These are phyloP conservation scores for Stropharia rugosoannulata DNA, from an alignment of 768 basidiomycete genomes.

Conservation along the genomic window DNA sequence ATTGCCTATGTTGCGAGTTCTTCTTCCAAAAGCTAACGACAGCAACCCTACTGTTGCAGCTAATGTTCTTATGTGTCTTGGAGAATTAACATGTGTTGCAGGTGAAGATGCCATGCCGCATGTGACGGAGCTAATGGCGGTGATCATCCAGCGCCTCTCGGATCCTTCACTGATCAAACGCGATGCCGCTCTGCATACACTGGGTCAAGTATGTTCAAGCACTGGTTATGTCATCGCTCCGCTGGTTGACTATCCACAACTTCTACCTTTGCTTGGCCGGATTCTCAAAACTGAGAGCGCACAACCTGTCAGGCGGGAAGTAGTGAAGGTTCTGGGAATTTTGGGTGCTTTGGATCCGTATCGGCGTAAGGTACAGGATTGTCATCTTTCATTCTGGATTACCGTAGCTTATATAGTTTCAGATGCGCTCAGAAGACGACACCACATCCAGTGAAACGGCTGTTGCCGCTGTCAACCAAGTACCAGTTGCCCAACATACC, in stretches of 20 bases:
- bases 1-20: slow-evolving; percentile 88
- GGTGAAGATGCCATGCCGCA: slow-evolving; percentile 88
- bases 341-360: slow-evolving; percentile 97
- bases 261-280: slow-evolving; percentile 81
- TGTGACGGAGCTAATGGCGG: slow-evolving; percentile 84
- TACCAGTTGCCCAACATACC: slow-evolving; percentile 62
- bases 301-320: slow-evolving; percentile 74
- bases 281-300: slow-evolving; percentile 82
- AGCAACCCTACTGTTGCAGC: slow-evolving; percentile 85
- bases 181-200: slow-evolving; percentile 90
- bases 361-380: slow-evolving; percentile 70
- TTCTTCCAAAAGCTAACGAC: slow-evolving; percentile 88
- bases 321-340: slow-evolving; percentile 93
- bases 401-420: slow-evolving; percentile 3
- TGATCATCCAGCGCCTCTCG: slow-evolving; percentile 86
- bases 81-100: slow-evolving; percentile 89
- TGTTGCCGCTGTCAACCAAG: slow-evolving; percentile 62
- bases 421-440: slow-evolving; percentile 68
- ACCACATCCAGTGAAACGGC: slow-evolving; percentile 52
- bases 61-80: slow-evolving; percentile 90
- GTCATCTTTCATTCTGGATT: background rate
- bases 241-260: slow-evolving; percentile 86
- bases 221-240: slow-evolving; percentile 94
- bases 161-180: slow-evolving; percentile 88
- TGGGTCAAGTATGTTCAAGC: slow-evolving; percentile 94